Evolutionary conservation across 23 red algal species (phyloP), one percentile per base, ranked within the genome.

Genomic region (Gracilaria domingensis): DNA sequence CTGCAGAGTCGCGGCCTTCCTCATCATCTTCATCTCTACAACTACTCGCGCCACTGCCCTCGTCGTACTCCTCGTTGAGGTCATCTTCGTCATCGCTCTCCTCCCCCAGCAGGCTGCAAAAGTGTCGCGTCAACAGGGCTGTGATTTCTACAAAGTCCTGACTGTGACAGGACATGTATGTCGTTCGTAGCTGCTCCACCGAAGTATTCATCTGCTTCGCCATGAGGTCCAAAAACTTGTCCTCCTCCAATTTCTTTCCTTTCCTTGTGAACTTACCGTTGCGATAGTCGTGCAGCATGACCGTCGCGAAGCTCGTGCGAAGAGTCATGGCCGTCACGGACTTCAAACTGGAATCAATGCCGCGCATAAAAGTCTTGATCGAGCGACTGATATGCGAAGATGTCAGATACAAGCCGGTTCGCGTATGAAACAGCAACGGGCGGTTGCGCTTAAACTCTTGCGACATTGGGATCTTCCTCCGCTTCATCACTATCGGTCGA

Each of bases 191-290:
- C 55, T 84, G 80, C 54, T 84, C 80, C 7, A 84, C 80, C 11
- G 80, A 84, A 3, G 80, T 66, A 24, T 84, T 84, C 80, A 84
- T 84, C 28, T 84, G 80, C 54, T 60, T 84, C 24, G 54, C 51
- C n/a, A 84, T 23, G 2, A 39, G 38, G 5, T 84, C 80, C 80
- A 84, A 24, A 65, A 84, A 84, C 55, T 60, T 35, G 8, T 60
- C 80, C 65, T 84, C 80, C 1, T 9, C 8, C 4, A 84, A 9
- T 1, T 40, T 79, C 8, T 21, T n/a, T 24, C 55, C 55, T 4
- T n/a, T 84, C 34, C 60, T 66, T 8, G 38, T 38, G n/a, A n/a
- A 80, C 8, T 21, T 23, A 8, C 75, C 75, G 12, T 51, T 17
- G 3, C 51, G 60, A 28, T 66, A 84, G 7, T 47, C 28, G 80